These are phyloP conservation scores for Prunus mongolica DNA, from an alignment of 306 rosid species.

Conservation along the genomic window DNA sequence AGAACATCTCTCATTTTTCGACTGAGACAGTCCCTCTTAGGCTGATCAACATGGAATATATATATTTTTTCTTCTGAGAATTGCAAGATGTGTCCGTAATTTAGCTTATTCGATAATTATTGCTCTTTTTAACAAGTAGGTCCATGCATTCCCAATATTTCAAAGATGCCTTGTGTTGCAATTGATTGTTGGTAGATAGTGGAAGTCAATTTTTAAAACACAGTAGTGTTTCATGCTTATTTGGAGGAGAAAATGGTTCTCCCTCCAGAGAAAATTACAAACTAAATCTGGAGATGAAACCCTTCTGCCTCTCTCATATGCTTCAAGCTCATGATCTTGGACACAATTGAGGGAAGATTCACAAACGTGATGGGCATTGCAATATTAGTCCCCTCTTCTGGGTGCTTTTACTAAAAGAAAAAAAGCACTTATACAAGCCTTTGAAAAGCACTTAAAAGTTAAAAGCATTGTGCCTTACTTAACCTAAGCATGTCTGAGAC, in stretches of 20 bases:
- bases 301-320: not conserved
- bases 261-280: not conserved
- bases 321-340: slow-evolving; percentile 12
- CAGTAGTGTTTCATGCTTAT: not conserved
- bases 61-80: not conserved
- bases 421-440: not conserved
- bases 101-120: not conserved
- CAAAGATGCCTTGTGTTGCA: slow-evolving; percentile 37
- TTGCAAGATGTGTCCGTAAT: not conserved
- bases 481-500: no score
- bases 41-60: not conserved
- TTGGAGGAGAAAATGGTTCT: not conserved
- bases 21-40: no score
- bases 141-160: slow-evolving; percentile 14
- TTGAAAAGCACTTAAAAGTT: not conserved
- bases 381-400: not conserved
- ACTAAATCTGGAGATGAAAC: not conserved
- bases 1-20: no score
- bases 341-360: slow-evolving; percentile 16
- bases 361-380: not conserved
- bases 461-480: no score
- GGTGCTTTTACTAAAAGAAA: not conserved
- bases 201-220: not conserved
- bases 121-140: slow-evolving; percentile 3
- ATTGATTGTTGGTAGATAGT: slow-evolving; percentile 27